phyloP scores from a whole-genome alignment of 129 eudicot genomes.

The Scalesia atractyloides region DNA sequence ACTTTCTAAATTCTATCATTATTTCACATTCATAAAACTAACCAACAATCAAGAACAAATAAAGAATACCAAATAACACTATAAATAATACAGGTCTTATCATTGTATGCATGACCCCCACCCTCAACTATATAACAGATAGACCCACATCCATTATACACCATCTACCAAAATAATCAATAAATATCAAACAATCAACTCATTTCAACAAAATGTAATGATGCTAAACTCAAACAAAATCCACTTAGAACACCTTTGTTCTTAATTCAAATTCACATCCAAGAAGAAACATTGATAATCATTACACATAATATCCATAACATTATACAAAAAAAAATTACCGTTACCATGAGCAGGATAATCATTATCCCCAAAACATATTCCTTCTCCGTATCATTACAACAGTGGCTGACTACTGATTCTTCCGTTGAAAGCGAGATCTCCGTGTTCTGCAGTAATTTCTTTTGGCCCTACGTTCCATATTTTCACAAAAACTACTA shows the following conservation, averaged over 20 bases:
- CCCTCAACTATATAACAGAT: no score
- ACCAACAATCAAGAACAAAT: not conserved
- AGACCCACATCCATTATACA: conserved; percentile 21
- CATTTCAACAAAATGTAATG: conserved; percentile 8
- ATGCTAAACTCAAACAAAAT: not conserved
- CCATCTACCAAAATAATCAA: conserved; percentile 4
- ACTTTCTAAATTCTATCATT: conserved; percentile 11
- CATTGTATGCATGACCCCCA: not conserved
- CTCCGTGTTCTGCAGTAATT: conserved; percentile 59
- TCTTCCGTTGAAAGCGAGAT: conserved; percentile 61
- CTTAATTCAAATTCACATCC: not conserved
- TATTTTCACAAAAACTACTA: conserved; percentile 15
- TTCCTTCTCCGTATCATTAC: conserved; percentile 47
- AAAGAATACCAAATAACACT: not conserved
- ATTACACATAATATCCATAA: not conserved
- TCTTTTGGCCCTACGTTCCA: conserved; percentile 62
- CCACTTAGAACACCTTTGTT: not conserved
- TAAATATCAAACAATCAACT: not conserved
- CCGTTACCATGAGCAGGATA: conserved; percentile 42
- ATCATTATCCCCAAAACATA: conserved; percentile 52
- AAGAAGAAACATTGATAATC: conserved; percentile 9
- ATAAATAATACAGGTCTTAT: conserved; percentile 7
- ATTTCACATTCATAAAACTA: not conserved
- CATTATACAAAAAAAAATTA: not conserved
- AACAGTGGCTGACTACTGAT: conserved; percentile 34